A percentile compares a stretch with the other conserved stretches of the same genome.
phyloP scores from a whole-genome alignment of 176 grass and related monocot genomes.

The Oryza longistaminata region DNA sequence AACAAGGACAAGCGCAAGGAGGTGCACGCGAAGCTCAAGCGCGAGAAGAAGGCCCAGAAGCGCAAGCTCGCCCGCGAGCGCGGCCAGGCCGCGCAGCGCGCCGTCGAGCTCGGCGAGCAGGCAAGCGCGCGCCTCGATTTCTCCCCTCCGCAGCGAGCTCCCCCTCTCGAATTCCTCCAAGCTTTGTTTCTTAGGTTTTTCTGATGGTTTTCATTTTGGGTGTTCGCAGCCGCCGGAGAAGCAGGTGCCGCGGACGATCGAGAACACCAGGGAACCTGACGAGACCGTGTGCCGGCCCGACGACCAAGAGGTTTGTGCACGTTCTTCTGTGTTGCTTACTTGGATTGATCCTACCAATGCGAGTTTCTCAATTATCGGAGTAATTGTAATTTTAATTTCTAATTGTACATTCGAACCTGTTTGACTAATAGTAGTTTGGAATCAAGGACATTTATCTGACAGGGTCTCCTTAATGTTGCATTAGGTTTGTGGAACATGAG shows the following conservation, averaged over 20 bases:
- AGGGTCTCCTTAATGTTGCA: background rate
- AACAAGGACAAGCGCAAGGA: constrained; percentile 95
- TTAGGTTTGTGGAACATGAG: background rate
- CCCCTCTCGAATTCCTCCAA: background rate
- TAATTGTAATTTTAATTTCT: background rate
- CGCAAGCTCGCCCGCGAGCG: constrained; percentile 57
- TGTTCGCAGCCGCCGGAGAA: constrained; percentile 64
- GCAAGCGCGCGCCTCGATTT: constrained; percentile 12
- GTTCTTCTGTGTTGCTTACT: background rate
- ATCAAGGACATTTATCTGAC: too few species aligned
- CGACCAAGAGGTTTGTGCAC: constrained; percentile 68
- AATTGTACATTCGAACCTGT: background rate
- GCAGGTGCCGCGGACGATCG: constrained; percentile 75
- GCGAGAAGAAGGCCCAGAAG: constrained; percentile 80
- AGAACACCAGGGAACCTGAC: constrained; percentile 86
- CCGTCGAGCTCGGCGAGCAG: constrained; percentile 77
- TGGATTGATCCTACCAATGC: background rate
- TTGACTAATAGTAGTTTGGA: background rate
- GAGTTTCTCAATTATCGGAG: background rate
- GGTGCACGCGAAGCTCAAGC: constrained; percentile 80
- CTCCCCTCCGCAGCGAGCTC: too few species aligned
- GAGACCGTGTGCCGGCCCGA: constrained; percentile 79
- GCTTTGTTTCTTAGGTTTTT: constrained; percentile 11
- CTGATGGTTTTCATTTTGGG: background rate
- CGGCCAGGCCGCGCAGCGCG: constrained; percentile 47